Evolutionary conservation across 129 eudicot species (phyloP).

Genomic region (Saposhnikovia divaricata): DNA sequence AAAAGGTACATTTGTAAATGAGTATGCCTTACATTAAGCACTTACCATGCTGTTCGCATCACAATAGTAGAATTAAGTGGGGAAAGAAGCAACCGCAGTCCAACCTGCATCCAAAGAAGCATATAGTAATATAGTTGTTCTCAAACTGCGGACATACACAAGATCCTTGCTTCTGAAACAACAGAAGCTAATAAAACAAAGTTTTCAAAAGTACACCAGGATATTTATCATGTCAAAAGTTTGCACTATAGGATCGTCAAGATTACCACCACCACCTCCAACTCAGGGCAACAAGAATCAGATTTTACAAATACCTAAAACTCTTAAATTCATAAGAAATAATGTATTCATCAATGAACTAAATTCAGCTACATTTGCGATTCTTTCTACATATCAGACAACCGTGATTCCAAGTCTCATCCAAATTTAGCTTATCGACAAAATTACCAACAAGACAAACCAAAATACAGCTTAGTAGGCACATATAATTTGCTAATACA

Average conservation of each 20-base stretch:
- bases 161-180: neutral
- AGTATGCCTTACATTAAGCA: neutral
- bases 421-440: neutral
- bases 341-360: neutral
- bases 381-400: neutral
- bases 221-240: neutral
- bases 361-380: neutral
- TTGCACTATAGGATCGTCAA: neutral
- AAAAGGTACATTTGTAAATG: neutral
- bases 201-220: neutral
- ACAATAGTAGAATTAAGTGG: constrained; percentile 10
- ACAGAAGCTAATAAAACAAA: neutral
- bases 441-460: no score
- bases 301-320: neutral
- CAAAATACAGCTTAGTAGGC: neutral
- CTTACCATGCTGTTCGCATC: constrained; percentile 15
- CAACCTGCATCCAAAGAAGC: constrained; percentile 11
- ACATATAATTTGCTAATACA: neutral
- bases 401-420: neutral
- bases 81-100: constrained; percentile 15
- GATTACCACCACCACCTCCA: neutral
- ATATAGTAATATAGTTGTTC: neutral
- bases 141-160: neutral
- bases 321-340: neutral
- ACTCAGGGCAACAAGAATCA: neutral